Percentiles rank a stretch among this genome's conserved stretches.
Evolutionary conservation across 2,329 filamentous ascomycete genomes (phyloP).

Genomic region (Gaeumannomyces sp.): DNA sequence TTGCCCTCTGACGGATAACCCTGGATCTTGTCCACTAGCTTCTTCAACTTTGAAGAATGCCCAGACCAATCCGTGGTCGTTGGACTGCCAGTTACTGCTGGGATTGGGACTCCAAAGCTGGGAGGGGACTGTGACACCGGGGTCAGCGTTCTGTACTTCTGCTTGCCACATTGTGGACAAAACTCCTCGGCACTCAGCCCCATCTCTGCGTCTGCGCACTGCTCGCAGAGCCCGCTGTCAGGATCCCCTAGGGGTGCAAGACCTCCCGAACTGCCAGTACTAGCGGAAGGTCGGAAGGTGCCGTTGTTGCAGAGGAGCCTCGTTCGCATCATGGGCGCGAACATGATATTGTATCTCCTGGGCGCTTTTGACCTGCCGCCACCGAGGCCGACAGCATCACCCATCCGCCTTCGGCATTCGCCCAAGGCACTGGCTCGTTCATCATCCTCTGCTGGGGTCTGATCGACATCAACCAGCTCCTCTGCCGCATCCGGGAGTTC

Average conservation of each 20-base stretch:
- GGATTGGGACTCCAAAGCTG: neutral
- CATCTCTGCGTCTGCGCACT: constrained; percentile 10
- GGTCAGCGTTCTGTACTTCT: constrained; percentile 9
- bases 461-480: constrained; percentile 27
- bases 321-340: constrained; percentile 29
- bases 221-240: constrained; percentile 12
- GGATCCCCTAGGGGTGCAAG: neutral
- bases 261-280: constrained; percentile 15
- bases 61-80: constrained; percentile 15
- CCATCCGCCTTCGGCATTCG: neutral
- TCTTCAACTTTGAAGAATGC: constrained; percentile 28
- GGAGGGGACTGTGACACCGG: constrained; percentile 22
- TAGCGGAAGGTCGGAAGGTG: constrained; percentile 38
- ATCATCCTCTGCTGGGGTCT: constrained; percentile 28
- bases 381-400: neutral
- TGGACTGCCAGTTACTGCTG: neutral
- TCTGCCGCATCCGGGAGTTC: constrained; percentile 25
- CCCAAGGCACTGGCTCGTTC: constrained; percentile 11
- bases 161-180: constrained; percentile 27
- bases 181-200: constrained; percentile 20
- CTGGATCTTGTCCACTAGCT: constrained; percentile 26
- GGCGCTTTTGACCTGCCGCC: neutral
- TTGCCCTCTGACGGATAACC: constrained; percentile 19
- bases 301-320: constrained; percentile 41
- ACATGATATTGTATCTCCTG: constrained; percentile 32